These are phyloP conservation scores for Heritiera fomes DNA, from an alignment of 345 rosid species.

Conservation along the genomic window DNA sequence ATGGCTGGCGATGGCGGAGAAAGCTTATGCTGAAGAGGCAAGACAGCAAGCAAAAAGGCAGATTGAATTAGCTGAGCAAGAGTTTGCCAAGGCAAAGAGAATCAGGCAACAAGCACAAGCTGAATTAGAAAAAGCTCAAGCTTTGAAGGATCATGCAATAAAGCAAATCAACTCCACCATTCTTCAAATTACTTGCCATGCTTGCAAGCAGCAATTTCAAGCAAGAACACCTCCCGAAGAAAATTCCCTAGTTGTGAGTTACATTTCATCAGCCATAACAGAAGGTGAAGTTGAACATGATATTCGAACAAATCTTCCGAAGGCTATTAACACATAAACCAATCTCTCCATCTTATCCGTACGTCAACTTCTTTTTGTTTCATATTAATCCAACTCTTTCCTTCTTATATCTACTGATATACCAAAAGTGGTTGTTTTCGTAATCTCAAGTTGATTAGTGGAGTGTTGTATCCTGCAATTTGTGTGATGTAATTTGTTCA, in stretches of 20 bases:
- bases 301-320: constrained; percentile 11
- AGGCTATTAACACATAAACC: constrained; percentile 12
- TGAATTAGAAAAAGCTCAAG: constrained; percentile 68
- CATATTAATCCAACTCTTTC: not conserved
- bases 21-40: constrained; percentile 57
- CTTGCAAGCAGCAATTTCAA: constrained; percentile 69
- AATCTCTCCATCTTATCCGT: not conserved
- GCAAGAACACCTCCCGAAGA: constrained; percentile 40
- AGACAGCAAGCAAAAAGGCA: constrained; percentile 64
- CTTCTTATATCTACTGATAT: not conserved
- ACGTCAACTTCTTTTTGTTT: not conserved
- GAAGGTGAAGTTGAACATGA: constrained; percentile 43
- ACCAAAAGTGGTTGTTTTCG: constrained; percentile 6
- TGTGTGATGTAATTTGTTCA: constrained; percentile 18
- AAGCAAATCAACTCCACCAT: constrained; percentile 64
- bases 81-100: constrained; percentile 73
- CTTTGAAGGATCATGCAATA: constrained; percentile 59
- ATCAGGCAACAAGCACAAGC: constrained; percentile 79
- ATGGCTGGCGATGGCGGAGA: constrained; percentile 62
- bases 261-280: constrained; percentile 49
- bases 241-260: constrained; percentile 52
- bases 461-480: constrained; percentile 9
- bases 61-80: constrained; percentile 79
- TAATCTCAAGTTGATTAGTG: constrained; percentile 11
- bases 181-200: constrained; percentile 70